Percentiles rank a stretch among this genome's conserved stretches.
phyloP scores from a whole-genome alignment of 306 rosid species.

The Lathyrus aphaca region DNA sequence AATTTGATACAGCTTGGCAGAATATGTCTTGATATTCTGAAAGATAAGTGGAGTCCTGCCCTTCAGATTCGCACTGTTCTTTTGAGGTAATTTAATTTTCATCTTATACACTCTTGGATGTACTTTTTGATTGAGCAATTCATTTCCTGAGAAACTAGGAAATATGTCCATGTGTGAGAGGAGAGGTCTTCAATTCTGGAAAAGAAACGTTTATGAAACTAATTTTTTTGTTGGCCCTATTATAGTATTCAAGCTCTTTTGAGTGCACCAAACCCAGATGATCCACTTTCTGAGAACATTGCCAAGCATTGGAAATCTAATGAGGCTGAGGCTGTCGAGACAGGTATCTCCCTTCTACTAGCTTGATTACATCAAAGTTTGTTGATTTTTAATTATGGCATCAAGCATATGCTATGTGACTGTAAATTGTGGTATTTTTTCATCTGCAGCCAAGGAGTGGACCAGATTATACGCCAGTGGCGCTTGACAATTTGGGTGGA shows the following conservation, averaged over 20 bases:
- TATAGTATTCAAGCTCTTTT: conserved; percentile 92
- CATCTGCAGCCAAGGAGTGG: conserved; percentile 84
- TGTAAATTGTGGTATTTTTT: neutral
- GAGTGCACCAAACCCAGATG: conserved; percentile 98
- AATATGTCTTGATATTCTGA: conserved; percentile 90
- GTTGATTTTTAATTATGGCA: conserved; percentile 9
- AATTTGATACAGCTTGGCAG: conserved; percentile 72
- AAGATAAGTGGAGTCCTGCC: conserved; percentile 94
- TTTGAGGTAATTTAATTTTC: conserved; percentile 61
- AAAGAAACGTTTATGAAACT: neutral
- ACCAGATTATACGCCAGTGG: conserved; percentile 85
- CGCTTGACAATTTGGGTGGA: conserved; percentile 55
- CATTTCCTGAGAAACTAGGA: conserved; percentile 24
- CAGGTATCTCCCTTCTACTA: conserved; percentile 53
- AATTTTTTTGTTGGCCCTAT: conserved; percentile 15
- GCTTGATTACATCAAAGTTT: neutral
- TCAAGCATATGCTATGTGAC: conserved; percentile 12
- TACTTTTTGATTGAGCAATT: neutral
- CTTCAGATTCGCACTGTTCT: conserved; percentile 92
- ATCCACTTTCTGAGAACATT: conserved; percentile 96
- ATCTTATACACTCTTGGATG: conserved; percentile 3
- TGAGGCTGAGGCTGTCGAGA: conserved; percentile 96
- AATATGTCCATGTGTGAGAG: neutral
- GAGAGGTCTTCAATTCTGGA: conserved; percentile 1
- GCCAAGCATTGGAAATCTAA: conserved; percentile 96